Evolutionary conservation across 441 rosid genomes (phyloP), one percentile per base, ranked within the genome.

Genomic region (Sinapis alba): DNA sequence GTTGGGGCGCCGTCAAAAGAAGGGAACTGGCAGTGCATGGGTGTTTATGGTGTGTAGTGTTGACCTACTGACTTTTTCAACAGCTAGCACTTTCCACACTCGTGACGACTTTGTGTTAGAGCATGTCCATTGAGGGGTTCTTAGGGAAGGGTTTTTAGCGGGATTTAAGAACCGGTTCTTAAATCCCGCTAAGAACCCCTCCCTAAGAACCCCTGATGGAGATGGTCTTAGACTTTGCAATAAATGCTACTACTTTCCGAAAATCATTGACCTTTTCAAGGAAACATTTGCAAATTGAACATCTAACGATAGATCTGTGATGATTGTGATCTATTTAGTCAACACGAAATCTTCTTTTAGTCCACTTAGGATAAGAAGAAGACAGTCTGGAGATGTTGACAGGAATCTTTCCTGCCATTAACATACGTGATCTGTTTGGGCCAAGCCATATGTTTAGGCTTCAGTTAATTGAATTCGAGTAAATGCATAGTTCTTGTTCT

Each of bases 251-350:
- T 26, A 3, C 3, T 26, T 58, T 27, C 21, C 63, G 27, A n/a
- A 27, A 15, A 27, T 27, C 27, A 57, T 11, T 21, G 16, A 41
- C 73, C 54, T 36, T 69, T 24, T 38, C 11, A 16, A 69, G 4
- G 41, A 36, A 56, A 1, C 2, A 32, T 18, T 66, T 66, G 32
- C 26, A 27, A 27, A 50, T 12, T 9, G 34, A 54, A 10, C 12
- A 51, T 68, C 72, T 20, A 67, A 27, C 50, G 4, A 68, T 32
- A 68, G 51, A 54, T 32, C 3, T 68, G 45, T 34, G 47, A 54
- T 8, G 26, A 8, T 32, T 32, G 38, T 2, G 13, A 36, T 36
- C n/a, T 36, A 36, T 36, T 54, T 26, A 58, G 73, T 58, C 57
- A 69, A 58, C 65, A 38, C 19, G 18, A 15, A 59, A 27, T 59